phyloP scores from a whole-genome alignment of 148 eudicot genomes.

The Heliosperma pusillum region DNA sequence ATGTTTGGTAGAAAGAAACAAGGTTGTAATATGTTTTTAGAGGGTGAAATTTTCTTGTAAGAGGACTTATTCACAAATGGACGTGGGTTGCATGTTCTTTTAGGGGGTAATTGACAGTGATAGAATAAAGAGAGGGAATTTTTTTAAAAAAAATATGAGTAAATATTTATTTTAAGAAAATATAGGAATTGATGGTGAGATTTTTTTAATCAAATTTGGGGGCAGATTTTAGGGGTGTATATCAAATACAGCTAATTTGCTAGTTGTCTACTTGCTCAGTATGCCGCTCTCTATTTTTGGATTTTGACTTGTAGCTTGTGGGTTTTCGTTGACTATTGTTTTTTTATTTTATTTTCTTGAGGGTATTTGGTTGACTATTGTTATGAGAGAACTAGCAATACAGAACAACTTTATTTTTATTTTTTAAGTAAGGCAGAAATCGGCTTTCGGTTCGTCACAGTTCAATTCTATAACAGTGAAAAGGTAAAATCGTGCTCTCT shows the following conservation, averaged over 20 bases:
- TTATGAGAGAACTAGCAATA: too few relatives aligned
- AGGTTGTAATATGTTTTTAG: conserved; percentile 2
- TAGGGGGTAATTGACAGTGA: background rate
- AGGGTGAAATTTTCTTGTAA: background rate
- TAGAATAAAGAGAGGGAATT: background rate
- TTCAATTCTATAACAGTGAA: too few relatives aligned
- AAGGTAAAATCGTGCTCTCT: too few relatives aligned
- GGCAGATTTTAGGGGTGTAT: conserved; percentile 27
- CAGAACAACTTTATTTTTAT: too few relatives aligned
- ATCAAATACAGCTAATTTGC: conserved; percentile 28
- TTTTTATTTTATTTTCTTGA: too few relatives aligned
- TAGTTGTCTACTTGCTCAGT: conserved; percentile 8
- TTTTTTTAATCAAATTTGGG: conserved; percentile 10
- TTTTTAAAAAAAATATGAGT: background rate
- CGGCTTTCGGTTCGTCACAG: too few relatives aligned
- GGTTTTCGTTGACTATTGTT: too few relatives aligned
- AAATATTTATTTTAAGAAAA: conserved; percentile 31
- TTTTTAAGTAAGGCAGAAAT: too few relatives aligned
- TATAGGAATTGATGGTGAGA: conserved; percentile 17
- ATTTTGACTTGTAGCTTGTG: too few relatives aligned
- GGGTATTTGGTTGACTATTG: too few relatives aligned
- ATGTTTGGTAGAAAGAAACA: background rate
- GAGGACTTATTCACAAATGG: conserved; percentile 18
- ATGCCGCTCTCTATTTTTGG: too few relatives aligned
- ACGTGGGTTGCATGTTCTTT: conserved; percentile 35